Evolutionary conservation across 73 alveolate genomes (phyloP).

Genomic region (Tetrahymena borealis): DNA sequence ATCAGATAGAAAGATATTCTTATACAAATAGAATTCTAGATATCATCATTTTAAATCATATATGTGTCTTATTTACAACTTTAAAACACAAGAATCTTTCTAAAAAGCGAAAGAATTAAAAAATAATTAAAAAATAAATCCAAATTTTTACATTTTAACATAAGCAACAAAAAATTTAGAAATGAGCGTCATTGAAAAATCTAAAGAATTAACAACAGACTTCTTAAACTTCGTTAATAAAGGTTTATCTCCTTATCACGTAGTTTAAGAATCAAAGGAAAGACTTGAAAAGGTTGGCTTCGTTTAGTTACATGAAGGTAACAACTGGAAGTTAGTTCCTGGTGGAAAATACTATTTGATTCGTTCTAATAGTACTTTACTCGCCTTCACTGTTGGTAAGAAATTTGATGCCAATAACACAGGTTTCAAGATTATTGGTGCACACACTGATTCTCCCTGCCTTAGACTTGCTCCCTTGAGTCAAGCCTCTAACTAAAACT

Average conservation of each 20-base stretch:
- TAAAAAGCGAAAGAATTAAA: neutral
- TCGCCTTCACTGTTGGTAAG: constrained; percentile 90
- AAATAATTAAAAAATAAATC: neutral
- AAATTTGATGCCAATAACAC: constrained; percentile 54
- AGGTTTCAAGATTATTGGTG: constrained; percentile 86
- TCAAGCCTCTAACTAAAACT: constrained; percentile 69
- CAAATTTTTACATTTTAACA: neutral
- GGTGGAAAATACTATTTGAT: constrained; percentile 91
- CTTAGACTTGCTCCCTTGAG: constrained; percentile 91
- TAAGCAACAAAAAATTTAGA: neutral
- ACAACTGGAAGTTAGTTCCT: constrained; percentile 79
- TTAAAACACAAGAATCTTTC: neutral
- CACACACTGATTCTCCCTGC: constrained; percentile 97
- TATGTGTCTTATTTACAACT: too few relatives aligned
- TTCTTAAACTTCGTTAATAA: constrained; percentile 56
- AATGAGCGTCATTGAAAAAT: constrained; percentile 23
- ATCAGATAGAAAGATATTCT: too few relatives aligned
- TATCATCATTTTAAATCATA: too few relatives aligned
- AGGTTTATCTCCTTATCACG: constrained; percentile 86
- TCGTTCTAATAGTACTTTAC: constrained; percentile 81
- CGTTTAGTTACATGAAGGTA: constrained; percentile 76
- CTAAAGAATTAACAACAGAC: constrained; percentile 47
- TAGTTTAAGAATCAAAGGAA: constrained; percentile 76
- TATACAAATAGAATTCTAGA: too few relatives aligned
- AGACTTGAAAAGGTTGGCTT: constrained; percentile 69